Percentiles rank a stretch among this genome's conserved stretches.
Conservation (phyloP, 1,284 basidiomycete genomes). For the Xerocomus amazonicus region DNA sequence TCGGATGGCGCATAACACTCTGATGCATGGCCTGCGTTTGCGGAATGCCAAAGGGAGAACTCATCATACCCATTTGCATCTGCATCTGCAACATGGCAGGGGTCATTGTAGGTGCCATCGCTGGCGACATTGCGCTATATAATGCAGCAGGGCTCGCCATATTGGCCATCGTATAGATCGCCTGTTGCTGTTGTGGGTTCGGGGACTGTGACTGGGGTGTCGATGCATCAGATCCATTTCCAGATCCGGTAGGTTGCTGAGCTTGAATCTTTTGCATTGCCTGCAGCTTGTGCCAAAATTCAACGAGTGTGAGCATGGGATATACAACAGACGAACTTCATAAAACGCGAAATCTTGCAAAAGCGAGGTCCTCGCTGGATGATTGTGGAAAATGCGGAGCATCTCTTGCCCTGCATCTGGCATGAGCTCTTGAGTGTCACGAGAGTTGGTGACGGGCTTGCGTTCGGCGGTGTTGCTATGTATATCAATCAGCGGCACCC, state of each 20-base stretch:
- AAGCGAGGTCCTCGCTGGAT: slow-evolving; percentile 86
- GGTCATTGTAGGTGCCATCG: slow-evolving; percentile 29
- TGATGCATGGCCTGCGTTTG: slow-evolving; percentile 72
- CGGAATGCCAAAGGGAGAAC: slow-evolving; percentile 47
- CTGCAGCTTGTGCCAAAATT: slow-evolving; percentile 52
- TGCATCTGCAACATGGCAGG: slow-evolving; percentile 55
- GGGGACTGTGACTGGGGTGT: slow-evolving; percentile 37
- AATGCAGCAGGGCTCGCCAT: slow-evolving; percentile 51
- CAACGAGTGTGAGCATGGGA: slow-evolving; percentile 5
- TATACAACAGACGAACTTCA: slow-evolving; percentile 53
- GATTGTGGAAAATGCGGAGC: slow-evolving; percentile 88
- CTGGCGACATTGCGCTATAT: slow-evolving; percentile 34
- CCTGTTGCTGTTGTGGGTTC: slow-evolving; percentile 36
- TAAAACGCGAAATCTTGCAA: slow-evolving; percentile 94
- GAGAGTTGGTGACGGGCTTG: slow-evolving; percentile 93
- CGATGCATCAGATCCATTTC: slow-evolving; percentile 35
- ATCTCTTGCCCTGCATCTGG: slow-evolving; percentile 94
- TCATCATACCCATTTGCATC: slow-evolving; percentile 62
- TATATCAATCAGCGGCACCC: slow-evolving; percentile 21
- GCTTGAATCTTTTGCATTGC: slow-evolving; percentile 71
- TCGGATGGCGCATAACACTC: slow-evolving; percentile 75
- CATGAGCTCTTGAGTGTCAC: slow-evolving; percentile 88
- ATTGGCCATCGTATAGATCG: slow-evolving; percentile 35
- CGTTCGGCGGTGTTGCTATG: slow-evolving; percentile 90
- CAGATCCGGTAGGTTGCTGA: slow-evolving; percentile 43